A percentile compares a stretch with the other conserved stretches of the same genome.
phyloP scores from a whole-genome alignment of 768 basidiomycete species.

The Boletus edulis region DNA sequence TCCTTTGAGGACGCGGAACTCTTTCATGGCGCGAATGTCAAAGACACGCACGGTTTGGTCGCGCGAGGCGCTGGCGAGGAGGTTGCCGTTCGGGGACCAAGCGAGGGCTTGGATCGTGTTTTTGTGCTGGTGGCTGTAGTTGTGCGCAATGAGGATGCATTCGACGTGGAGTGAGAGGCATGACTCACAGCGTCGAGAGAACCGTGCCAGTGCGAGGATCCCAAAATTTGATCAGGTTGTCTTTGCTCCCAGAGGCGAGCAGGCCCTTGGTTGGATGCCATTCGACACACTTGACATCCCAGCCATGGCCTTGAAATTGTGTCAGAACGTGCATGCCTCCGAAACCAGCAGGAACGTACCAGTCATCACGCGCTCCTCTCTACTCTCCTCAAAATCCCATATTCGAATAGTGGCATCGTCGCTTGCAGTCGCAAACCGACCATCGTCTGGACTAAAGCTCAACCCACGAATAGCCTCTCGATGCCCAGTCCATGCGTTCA shows the following conservation, averaged over 20 bases:
- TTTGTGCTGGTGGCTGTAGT: slow-evolving; percentile 89
- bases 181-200: slow-evolving; percentile 80
- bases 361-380: slow-evolving; percentile 84
- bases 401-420: slow-evolving; percentile 94
- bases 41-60: slow-evolving; percentile 96
- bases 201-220: slow-evolving; percentile 92
- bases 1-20: slow-evolving; percentile 86
- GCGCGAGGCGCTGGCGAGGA: slow-evolving; percentile 91
- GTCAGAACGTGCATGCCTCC: not conserved
- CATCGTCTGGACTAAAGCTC: slow-evolving; percentile 90
- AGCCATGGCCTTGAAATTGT: slow-evolving; percentile 77
- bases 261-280: slow-evolving; percentile 99
- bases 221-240: slow-evolving; percentile 99
- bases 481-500: slow-evolving; percentile 91
- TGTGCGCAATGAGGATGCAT: not conserved
- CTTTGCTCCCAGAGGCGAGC: slow-evolving; percentile 93
- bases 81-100: slow-evolving; percentile 94
- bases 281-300: slow-evolving; percentile 98
- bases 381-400: slow-evolving; percentile 91
- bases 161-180: not conserved
- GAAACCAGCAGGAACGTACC: slow-evolving; percentile 40
- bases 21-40: slow-evolving; percentile 98
- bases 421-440: slow-evolving; percentile 89
- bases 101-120: slow-evolving; percentile 91
- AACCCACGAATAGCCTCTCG: slow-evolving; percentile 92